Percentiles rank a stretch among this genome's conserved stretches.
Conservation (phyloP, 352 stramenopile species). For the Phytophthora ohioensis region DNA sequence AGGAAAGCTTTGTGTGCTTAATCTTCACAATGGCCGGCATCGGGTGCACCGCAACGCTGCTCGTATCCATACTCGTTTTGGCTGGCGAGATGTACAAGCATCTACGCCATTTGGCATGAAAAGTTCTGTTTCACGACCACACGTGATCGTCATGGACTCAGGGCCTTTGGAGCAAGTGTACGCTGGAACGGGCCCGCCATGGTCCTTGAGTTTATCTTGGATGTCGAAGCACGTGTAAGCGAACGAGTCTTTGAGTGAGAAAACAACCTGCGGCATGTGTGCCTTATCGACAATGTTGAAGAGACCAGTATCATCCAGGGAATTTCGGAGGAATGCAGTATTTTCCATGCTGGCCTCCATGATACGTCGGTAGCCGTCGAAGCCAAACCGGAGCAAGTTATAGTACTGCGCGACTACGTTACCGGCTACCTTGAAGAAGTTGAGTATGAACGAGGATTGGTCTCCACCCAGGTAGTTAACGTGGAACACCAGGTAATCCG, state of each 20-base stretch:
- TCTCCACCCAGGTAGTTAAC: conserved; percentile 66
- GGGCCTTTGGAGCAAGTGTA: not conserved
- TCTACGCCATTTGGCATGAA: conserved; percentile 1
- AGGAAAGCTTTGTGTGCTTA: conserved; percentile 58
- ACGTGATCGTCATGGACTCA: not conserved
- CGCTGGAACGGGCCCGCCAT: not conserved
- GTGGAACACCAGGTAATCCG: conserved; percentile 82
- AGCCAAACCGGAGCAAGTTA: conserved; percentile 32
- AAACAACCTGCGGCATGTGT: conserved; percentile 82
- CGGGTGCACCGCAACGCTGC: conserved; percentile 39
- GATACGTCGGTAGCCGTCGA: conserved; percentile 68
- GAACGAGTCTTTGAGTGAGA: not conserved
- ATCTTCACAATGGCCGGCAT: conserved; percentile 56
- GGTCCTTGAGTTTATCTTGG: conserved; percentile 1
- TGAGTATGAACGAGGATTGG: conserved; percentile 91
- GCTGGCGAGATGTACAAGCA: conserved; percentile 38
- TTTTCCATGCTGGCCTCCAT: conserved; percentile 90
- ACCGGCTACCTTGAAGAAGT: conserved; percentile 91
- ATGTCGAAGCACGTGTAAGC: not conserved
- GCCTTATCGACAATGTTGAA: conserved; percentile 88
- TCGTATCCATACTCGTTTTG: conserved; percentile 55
- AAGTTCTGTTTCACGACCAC: conserved; percentile 3
- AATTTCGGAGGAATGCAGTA: conserved; percentile 70
- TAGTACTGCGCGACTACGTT: conserved; percentile 37
- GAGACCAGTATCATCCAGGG: conserved; percentile 69